Evolutionary conservation across 2,329 filamentous ascomycete genomes (phyloP), one percentile per base, ranked within the genome.

Genomic region (Chalaropsis thielavioides): DNA sequence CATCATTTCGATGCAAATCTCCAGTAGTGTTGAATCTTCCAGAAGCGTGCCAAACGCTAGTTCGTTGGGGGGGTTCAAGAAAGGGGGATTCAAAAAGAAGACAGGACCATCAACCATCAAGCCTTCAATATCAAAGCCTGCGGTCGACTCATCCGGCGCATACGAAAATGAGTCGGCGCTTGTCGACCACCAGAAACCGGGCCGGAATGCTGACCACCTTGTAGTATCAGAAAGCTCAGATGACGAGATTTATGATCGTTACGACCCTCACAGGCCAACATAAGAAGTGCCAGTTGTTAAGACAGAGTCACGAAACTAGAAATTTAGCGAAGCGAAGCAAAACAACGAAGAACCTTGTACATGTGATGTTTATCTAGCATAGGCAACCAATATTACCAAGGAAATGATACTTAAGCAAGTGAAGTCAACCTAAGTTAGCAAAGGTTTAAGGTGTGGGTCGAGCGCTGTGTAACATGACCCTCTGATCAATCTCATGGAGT

Each of bases 61-160:
- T 22, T 22, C 38, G 5, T 40, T 61, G 4, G 75, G 76, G 0
- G 81, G 83, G 0, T 84, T 86, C 69, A 88, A 85, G 71, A 87
- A 85, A 71, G 82, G 82, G 0, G 85, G 84, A 0, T 91, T 91
- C 72, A 91, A 92, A 75, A 94, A 92, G 72, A 86, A 87, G 0
- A 89, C 89, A 0, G 92, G 92, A 74, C 92, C 90, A 75, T 87
- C 85, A 70, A 87, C 88, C 1, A 89, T 91, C 76, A 81, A 81
- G 3, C 76, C 82, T 1, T 79, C 79, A 1, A 24, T 31, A 79
- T 79, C 73, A 71, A n/a, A 69, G 70, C 1, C 69, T 63, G 69
- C 63, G 17, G 69, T 49, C 22, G 31, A 6, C 24, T 15, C 46
- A 13, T 24, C 15, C 24, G 2, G 1, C n/a, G 46, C 10, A 2